Base-by-base conservation (phyloP, 441 rosid genomes). In the Populus trichocarpa region DNA sequence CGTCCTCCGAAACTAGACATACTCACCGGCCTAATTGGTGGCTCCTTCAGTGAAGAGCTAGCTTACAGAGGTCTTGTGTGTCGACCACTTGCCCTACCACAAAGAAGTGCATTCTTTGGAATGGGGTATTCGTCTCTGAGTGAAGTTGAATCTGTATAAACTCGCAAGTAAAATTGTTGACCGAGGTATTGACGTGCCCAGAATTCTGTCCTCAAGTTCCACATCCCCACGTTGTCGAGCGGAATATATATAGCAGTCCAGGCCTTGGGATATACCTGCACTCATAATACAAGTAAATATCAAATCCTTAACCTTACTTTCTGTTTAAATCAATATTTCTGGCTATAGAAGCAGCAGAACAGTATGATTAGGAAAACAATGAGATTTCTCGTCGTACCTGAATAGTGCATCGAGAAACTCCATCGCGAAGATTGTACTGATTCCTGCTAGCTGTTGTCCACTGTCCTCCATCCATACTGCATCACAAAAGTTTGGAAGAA, bases 111-210 rank as follows among this genome's bases (percentile, higher is more conserved):
- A 73, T 94, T 96, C 90, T 90, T 92, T 2, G 99, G 99, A 72
- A 94, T 90, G 16, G 97, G 98, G 83, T 67, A 94, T 50, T 96
- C 99, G 68, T 96, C 99, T 82, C 99, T 85, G 28, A 91, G 84
- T 1, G 99, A 96, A 25, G 90, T 84, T 6, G 97, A 89, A 36
- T 90, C 0, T 11, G 99, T 92, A 79, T 72, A 91, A 57, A 95
- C 98, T 26, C 97, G 89, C 85, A 95, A 28, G 69, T 96, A 96
- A 25, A 96, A 83, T 64, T 96, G 99, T 76, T 96, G 99, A 33
- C 99, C 99, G 2, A 96, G 89, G 85, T 96, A 96, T 57, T 94
- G 99, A 68, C 97, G 79, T 18, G 93, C 97, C 97, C 97, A 91
- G 67, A 81, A 87, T 84, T 96, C 99, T 2, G 98, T 83, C 81